Evolutionary conservation across 441 rosid species (phyloP).

Genomic region (Arabidopsis lyrata): DNA sequence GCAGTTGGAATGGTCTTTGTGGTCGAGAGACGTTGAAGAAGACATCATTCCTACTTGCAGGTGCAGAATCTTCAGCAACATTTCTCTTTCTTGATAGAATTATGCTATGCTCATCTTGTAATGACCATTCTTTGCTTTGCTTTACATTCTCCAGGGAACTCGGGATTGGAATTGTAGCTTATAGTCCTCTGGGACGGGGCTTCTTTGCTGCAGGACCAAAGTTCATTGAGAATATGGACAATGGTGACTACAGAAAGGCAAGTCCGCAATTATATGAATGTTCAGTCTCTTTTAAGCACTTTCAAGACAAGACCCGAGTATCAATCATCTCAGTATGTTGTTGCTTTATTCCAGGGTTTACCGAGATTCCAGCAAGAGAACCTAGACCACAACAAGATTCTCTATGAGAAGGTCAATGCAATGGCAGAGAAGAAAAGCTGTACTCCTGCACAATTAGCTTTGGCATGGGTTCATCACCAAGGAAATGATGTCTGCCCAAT

Average conservation of each 20-base stretch:
- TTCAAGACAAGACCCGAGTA: neutral
- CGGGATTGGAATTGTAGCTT: constrained; percentile 78
- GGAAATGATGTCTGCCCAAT: constrained; percentile 69
- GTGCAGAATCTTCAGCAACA: constrained; percentile 13
- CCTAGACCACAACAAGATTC: constrained; percentile 44
- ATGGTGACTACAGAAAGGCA: constrained; percentile 55
- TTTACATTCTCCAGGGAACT: constrained; percentile 52
- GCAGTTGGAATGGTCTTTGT: constrained; percentile 73
- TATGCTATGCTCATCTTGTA: neutral
- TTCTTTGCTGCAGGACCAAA: constrained; percentile 66
- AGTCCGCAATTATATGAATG: neutral
- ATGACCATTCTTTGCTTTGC: neutral
- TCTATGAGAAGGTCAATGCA: constrained; percentile 31
- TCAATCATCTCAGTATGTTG: neutral
- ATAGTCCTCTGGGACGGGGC: constrained; percentile 70
- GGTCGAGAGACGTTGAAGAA: constrained; percentile 73
- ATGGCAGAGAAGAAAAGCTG: constrained; percentile 54
- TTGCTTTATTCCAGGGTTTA: constrained; percentile 1
- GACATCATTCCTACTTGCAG: constrained; percentile 62
- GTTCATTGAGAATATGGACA: constrained; percentile 45
- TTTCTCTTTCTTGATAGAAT: neutral
- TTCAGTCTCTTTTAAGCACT: neutral
- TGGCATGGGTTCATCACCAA: constrained; percentile 73
- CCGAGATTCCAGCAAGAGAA: constrained; percentile 46
- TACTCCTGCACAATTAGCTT: constrained; percentile 60